Conservation (phyloP, 2,329 filamentous ascomycete genomes). For the Immersiporthe knoxdaviesiana region DNA sequence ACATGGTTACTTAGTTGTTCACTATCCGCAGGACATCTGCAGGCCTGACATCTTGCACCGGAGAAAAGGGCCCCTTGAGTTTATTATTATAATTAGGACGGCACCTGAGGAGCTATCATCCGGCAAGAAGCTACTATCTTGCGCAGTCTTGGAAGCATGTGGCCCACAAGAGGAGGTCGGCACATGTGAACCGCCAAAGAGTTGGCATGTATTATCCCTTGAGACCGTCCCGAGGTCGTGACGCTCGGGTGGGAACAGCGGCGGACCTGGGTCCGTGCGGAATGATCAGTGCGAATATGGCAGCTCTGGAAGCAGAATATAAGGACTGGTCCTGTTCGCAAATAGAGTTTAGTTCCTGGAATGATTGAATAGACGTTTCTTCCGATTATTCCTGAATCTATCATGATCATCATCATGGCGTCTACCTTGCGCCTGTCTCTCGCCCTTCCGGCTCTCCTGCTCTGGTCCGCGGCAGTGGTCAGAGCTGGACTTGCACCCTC, state of each 20-base stretch:
- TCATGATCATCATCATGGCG: not conserved
- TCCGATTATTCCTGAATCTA: not conserved
- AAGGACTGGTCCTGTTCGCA: not conserved
- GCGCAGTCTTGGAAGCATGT: not conserved
- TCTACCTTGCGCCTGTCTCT: not conserved
- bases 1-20: not conserved
- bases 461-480: slow-evolving; percentile 24
- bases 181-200: not conserved
- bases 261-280: not conserved
- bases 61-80: not conserved
- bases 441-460: slow-evolving; percentile 13
- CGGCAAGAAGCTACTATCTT: not conserved
- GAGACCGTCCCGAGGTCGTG: not conserved
- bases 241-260: not conserved
- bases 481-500: slow-evolving; percentile 38
- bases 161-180: not conserved
- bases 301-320: not conserved
- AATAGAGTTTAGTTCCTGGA: not conserved
- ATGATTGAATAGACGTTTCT: too few relatives aligned
- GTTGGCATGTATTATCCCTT: not conserved
- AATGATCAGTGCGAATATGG: not conserved
- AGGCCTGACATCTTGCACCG: slow-evolving; percentile 1
- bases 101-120: not conserved
- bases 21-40: not conserved
- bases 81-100: not conserved